phyloP scores from a whole-genome alignment of 2,329 filamentous ascomycete species.

The Botrytis squamosa region DNA sequence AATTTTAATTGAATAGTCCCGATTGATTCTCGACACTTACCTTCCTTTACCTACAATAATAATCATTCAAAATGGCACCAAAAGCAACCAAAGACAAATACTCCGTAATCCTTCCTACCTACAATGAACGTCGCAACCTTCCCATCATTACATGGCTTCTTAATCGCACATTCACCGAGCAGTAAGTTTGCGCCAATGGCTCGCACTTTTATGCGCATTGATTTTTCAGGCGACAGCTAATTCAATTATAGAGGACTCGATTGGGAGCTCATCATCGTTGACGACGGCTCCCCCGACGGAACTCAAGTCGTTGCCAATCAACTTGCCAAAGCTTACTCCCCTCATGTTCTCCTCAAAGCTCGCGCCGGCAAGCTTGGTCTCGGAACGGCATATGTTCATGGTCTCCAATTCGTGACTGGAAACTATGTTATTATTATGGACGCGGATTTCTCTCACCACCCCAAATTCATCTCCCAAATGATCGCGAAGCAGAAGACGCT shows the following conservation, averaged over 20 bases:
- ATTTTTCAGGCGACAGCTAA: background rate
- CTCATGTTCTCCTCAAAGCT: conserved; percentile 79
- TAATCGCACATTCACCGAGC: conserved; percentile 84
- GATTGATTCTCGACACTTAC: conserved; percentile 9
- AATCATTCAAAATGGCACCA: conserved; percentile 14
- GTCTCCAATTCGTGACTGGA: conserved; percentile 77
- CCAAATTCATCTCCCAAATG: conserved; percentile 97
- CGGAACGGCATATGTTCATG: conserved; percentile 38
- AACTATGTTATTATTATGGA: conserved; percentile 99
- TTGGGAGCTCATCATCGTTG: conserved; percentile 97
- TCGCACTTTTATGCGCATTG: background rate
- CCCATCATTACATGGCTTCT: conserved; percentile 95
- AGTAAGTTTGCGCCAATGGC: conserved; percentile 54
- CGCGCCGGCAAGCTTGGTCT: conserved; percentile 67
- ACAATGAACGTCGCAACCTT: conserved; percentile 97
- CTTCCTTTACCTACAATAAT: conserved; percentile 9
- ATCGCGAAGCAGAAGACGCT: conserved; percentile 70
- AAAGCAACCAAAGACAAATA: conserved; percentile 68
- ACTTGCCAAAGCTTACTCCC: conserved; percentile 79
- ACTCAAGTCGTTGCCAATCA: conserved; percentile 89
- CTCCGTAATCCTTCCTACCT: conserved; percentile 95
- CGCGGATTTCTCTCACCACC: conserved; percentile 98
- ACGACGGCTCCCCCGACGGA: conserved; percentile 95
- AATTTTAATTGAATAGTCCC: conserved; percentile 8
- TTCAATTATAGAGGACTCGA: conserved; percentile 69